A percentile compares a stretch with the other conserved stretches of the same genome.
Conservation (phyloP, 345 rosid genomes). For the Brassica napus region DNA sequence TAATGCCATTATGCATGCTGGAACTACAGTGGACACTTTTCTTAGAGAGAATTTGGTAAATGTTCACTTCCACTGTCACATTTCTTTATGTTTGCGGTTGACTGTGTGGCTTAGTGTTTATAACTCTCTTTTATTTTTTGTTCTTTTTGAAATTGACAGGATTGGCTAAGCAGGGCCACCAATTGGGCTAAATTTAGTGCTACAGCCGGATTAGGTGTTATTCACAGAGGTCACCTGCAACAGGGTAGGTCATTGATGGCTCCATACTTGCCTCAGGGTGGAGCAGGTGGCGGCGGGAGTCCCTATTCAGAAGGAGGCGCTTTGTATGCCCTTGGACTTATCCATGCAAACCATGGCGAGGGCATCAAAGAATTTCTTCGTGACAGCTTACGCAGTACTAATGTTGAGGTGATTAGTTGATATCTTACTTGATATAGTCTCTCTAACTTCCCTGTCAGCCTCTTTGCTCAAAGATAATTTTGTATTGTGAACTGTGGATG, state of each 20-base stretch:
- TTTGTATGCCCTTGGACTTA: slow-evolving; percentile 94
- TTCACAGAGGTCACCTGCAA: slow-evolving; percentile 94
- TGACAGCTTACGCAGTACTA: slow-evolving; percentile 83
- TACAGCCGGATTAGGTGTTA: slow-evolving; percentile 97
- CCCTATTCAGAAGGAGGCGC: slow-evolving; percentile 99
- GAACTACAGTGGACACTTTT: slow-evolving; percentile 98
- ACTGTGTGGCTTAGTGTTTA: slow-evolving; percentile 21
- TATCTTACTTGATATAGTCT: slow-evolving; percentile 4
- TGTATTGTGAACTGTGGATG: slow-evolving; percentile 12
- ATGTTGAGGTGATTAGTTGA: slow-evolving; percentile 69
- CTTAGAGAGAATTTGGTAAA: slow-evolving; percentile 92
- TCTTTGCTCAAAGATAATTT: slow-evolving; percentile 21
- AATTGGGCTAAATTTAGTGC: slow-evolving; percentile 99
- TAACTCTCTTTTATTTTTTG: slow-evolving; percentile 4
- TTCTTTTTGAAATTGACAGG: slow-evolving; percentile 51
- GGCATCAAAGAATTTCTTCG: slow-evolving; percentile 96
- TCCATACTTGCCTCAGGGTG: slow-evolving; percentile 98
- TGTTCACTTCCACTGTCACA: background rate
- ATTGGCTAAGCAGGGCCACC: slow-evolving; percentile 99
- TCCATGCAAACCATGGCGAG: slow-evolving; percentile 99
- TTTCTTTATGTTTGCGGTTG: background rate
- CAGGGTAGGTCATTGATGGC: slow-evolving; percentile 99
- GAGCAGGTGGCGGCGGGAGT: slow-evolving; percentile 92
- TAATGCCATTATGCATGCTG: slow-evolving; percentile 99
- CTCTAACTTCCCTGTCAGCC: background rate